Base-by-base conservation (phyloP, 768 basidiomycete species). In the Xerocomus potaroensis region DNA sequence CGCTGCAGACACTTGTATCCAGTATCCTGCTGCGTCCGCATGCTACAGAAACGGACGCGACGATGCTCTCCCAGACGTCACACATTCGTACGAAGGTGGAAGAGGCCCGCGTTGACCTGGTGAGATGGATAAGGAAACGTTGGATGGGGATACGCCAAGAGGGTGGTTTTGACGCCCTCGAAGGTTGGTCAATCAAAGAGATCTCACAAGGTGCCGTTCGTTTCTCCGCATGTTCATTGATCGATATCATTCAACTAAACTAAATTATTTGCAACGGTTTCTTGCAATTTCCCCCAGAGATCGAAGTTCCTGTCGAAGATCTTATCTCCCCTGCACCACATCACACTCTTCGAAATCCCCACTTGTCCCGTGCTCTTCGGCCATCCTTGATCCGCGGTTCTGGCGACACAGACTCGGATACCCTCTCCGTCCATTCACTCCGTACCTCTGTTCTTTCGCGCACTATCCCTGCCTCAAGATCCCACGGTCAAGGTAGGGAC, bases 101-200 rank as follows among this genome's bases (percentile, higher is more conserved):
- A 60, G 76, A 83, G 49, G 75, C 87, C 4, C 77, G 75, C 8
- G 46, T 66, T 4, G 65, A 66, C 44, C 42, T 66, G 22, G 1
- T 68, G n/a, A 53, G 71, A 34, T 93, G 88, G 78, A 77, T 97
- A 46, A 79, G 80, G 8, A 81, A 82, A 48, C 78, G 87, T 4
- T 96, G 91, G 91, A 59, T 84, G 36, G 75, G 71, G 11, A 78
- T 92, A 23, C 75, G 84, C 11, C 80, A 84, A 40, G 81, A 82
- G 41, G 79, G 80, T n/a, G 90, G 88, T 0, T 95, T 97, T 56
- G 83, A 86, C 41, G 61, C 68, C 4, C 72, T 98, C n/a, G 91
- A 95, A 40, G 76, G 75, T 4, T 96, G 91, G 91, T 82, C 87
- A 0, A 63, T 94, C 44, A 85, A 91, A 62, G 95, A 97, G 60